These are phyloP conservation scores for Claviceps pazoutovae DNA, from an alignment of 2,329 filamentous ascomycete species.

Conservation along the genomic window DNA sequence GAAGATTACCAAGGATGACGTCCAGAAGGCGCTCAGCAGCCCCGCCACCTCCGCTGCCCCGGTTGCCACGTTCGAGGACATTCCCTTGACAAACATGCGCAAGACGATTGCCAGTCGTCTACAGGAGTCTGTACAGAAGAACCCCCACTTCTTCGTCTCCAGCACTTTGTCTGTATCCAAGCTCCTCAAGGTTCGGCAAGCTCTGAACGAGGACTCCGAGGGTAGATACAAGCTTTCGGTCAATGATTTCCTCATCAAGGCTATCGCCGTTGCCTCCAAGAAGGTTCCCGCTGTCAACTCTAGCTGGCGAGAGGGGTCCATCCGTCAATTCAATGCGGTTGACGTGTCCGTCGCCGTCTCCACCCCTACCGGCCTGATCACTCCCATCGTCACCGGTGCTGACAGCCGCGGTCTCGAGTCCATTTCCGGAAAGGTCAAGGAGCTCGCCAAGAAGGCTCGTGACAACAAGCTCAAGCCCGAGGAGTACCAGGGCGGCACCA, in stretches of 20 bases:
- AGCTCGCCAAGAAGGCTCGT: constrained; percentile 87
- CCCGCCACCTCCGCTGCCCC: constrained; percentile 35
- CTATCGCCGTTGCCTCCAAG: constrained; percentile 71
- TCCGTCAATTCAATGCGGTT: constrained; percentile 85
- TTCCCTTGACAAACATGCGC: constrained; percentile 81
- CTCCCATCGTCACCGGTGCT: constrained; percentile 86
- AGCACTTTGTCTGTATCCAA: constrained; percentile 83
- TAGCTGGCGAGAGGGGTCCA: constrained; percentile 79
- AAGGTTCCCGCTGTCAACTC: constrained; percentile 96
- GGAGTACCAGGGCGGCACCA: constrained; percentile 97
- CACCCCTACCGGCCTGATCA: constrained; percentile 88
- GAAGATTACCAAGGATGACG: constrained; percentile 80
- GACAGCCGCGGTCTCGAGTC: constrained; percentile 73
- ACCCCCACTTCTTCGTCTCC: constrained; percentile 97
- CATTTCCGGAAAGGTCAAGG: constrained; percentile 85
- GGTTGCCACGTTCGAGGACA: constrained; percentile 65
- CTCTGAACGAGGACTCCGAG: constrained; percentile 75
- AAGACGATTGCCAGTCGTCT: constrained; percentile 93
- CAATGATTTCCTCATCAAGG: constrained; percentile 99
- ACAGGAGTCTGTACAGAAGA: constrained; percentile 74
- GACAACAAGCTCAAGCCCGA: constrained; percentile 99
- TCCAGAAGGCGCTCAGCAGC: constrained; percentile 68
- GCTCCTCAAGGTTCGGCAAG: constrained; percentile 89
- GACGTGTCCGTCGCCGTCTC: constrained; percentile 94
- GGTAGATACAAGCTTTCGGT: constrained; percentile 99